phyloP scores from a whole-genome alignment of 2,329 filamentous ascomycete species.

The Fusarium succisae region DNA sequence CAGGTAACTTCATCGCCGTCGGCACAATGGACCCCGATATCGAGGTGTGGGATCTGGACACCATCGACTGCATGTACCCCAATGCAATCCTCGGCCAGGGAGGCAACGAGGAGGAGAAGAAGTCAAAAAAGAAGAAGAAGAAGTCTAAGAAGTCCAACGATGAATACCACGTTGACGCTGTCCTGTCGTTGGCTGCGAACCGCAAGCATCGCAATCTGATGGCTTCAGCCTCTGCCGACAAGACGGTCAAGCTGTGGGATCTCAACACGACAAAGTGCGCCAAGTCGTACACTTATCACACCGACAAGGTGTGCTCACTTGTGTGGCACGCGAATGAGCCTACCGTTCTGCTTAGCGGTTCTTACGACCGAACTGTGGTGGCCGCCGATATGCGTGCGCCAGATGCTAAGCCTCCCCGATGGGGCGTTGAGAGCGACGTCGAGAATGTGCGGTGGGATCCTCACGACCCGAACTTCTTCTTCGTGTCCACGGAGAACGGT shows the following conservation, averaged over 20 bases:
- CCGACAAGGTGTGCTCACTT: slow-evolving; percentile 96
- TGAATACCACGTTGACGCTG: slow-evolving; percentile 91
- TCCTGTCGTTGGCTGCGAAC: slow-evolving; percentile 91
- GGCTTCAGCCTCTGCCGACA: slow-evolving; percentile 93
- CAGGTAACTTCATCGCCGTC: slow-evolving; percentile 91
- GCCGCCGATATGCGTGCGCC: slow-evolving; percentile 97
- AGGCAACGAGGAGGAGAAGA: slow-evolving; percentile 63
- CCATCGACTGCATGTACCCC: slow-evolving; percentile 97
- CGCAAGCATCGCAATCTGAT: slow-evolving; percentile 92
- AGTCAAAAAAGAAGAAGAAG: slow-evolving; percentile 90
- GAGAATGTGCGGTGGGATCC: slow-evolving; percentile 94
- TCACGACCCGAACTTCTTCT: slow-evolving; percentile 93
- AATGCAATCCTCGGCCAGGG: slow-evolving; percentile 92
- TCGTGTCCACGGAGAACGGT: slow-evolving; percentile 91
- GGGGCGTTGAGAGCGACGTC: slow-evolving; percentile 95
- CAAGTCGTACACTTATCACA: slow-evolving; percentile 95
- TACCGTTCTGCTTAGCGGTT: slow-evolving; percentile 89
- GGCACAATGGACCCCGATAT: slow-evolving; percentile 99
- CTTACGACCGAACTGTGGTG: slow-evolving; percentile 93
- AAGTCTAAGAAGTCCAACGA: slow-evolving; percentile 90
- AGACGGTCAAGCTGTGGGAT: slow-evolving; percentile 98
- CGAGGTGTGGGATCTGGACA: slow-evolving; percentile 97
- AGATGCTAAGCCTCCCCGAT: slow-evolving; percentile 80
- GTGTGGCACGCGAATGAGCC: slow-evolving; percentile 91
- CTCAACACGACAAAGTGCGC: slow-evolving; percentile 91